Conservation (phyloP, 129 eudicot species). For the Escallonia herrerae region DNA sequence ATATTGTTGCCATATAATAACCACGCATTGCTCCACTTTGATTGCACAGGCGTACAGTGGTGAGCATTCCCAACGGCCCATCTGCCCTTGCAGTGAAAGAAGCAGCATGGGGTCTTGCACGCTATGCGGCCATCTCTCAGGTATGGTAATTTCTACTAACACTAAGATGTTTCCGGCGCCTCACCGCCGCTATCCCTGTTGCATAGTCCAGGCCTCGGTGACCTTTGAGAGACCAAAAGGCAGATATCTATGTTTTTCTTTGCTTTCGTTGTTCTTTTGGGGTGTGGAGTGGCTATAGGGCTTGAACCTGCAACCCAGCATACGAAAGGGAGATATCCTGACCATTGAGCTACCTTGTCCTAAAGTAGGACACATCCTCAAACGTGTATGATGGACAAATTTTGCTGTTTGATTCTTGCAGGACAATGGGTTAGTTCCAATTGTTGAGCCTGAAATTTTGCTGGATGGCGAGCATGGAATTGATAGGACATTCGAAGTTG, state of each 20-base stretch:
- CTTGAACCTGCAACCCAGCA: no score
- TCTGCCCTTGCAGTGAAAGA: constrained; percentile 85
- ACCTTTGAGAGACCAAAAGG: no score
- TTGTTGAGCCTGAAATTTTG: constrained; percentile 69
- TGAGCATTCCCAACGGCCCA: constrained; percentile 90
- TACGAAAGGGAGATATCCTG: no score
- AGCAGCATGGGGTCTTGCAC: constrained; percentile 92
- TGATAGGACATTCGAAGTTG: constrained; percentile 58
- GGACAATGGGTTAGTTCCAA: constrained; percentile 79
- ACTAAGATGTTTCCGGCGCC: neutral
- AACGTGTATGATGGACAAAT: neutral
- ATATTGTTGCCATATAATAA: no score
- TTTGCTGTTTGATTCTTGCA: constrained; percentile 19
- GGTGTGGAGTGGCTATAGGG: no score
- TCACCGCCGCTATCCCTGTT: no score
- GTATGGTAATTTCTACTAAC: constrained; percentile 13
- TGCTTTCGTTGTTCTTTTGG: no score
- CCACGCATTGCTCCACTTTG: neutral
- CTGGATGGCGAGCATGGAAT: constrained; percentile 74
- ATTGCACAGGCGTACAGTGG: constrained; percentile 68
- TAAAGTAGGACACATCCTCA: no score
- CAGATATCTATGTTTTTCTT: no score
- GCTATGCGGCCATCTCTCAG: constrained; percentile 88
- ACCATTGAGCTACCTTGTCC: no score
- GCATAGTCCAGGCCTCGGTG: no score